Evolutionary conservation across 176 grass and related monocot species (phyloP), one percentile per base, ranked within the genome.

Genomic region (Ensete ventricosum): DNA sequence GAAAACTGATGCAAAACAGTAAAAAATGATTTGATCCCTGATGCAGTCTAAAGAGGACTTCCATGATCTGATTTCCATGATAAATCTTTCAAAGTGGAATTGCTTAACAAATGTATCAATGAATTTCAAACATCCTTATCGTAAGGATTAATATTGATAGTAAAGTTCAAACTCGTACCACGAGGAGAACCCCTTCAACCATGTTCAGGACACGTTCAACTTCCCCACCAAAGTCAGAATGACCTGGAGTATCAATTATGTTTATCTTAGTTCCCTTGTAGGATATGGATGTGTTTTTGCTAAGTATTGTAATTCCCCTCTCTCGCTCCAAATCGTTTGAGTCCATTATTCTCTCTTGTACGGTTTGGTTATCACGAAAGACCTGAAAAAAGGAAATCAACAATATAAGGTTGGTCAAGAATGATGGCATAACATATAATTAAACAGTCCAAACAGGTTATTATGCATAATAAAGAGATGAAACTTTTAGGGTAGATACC

Each of bases 331-430:
- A 83, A 83, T 98, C 94, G 73, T 98, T 98, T 48, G 94, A 98
- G 64, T 98, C 94, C 94, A 98, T 98, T 84, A 98, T 98, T 76
- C 94, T 91, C 87, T 98, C 94, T 69, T 93, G 88, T 63, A 93
- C 85, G 74, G 86, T 81, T 86, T 98, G 94, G 83, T 98, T 98
- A 58, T 93, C 94, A 81, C 94, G 90, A 54, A 98, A 98, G 69
- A 98, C 93, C 93, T 97, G 80, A 67, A 83, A 67, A 83, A 80
- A 51, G 23, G 14, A 72, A 73, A 78, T 5, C 53, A 73, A 77
- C 84, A 14, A 88, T 71, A 66, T 52, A 74, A 77, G 72, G 76
- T 43, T 43, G 4, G 34, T 76, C 62, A 79, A 50, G 62, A 79
- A 73, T 8, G 48, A 64, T 23, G 54, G 49, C 8, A 52, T 12